Conservation (phyloP, 768 basidiomycete species). For the Termitomyces sp. region DNA sequence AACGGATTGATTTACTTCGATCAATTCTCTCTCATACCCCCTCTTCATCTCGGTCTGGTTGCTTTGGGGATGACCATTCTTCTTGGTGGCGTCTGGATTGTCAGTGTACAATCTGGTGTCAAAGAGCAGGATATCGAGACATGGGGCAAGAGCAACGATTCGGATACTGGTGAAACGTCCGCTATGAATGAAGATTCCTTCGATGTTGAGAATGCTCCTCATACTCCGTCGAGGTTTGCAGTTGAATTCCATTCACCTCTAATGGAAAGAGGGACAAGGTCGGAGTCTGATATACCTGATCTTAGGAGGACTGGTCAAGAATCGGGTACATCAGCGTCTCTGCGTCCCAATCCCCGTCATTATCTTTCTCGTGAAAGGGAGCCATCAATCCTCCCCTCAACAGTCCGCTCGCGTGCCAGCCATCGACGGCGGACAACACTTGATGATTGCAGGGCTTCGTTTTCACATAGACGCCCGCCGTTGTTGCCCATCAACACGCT, state of each 20-base stretch:
- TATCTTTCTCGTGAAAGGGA: constrained; percentile 1
- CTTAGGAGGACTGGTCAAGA: constrained; percentile 2
- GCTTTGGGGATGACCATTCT: constrained; percentile 72
- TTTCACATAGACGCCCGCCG: constrained; percentile 7
- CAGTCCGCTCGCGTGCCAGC: neutral
- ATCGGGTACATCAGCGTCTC: neutral
- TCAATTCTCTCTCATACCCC: constrained; percentile 71
- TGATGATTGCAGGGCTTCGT: neutral
- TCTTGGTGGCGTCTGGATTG: constrained; percentile 86
- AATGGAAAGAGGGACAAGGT: constrained; percentile 29
- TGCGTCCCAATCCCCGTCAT: neutral
- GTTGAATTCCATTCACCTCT: constrained; percentile 18
- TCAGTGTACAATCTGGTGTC: constrained; percentile 69
- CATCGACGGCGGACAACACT: constrained; percentile 11
- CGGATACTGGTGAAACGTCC: constrained; percentile 22
- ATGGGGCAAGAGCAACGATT: constrained; percentile 41
- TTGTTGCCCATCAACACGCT: constrained; percentile 35
- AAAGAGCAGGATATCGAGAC: constrained; percentile 46
- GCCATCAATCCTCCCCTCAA: neutral
- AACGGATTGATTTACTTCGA: constrained; percentile 89
- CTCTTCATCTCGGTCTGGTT: constrained; percentile 72
- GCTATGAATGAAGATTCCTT: constrained; percentile 19
- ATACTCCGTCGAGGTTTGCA: neutral
- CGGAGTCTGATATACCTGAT: constrained; percentile 24
- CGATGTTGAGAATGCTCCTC: neutral